Conservation (phyloP, 2,329 filamentous ascomycete genomes). For the Cladosporium sp. region DNA sequence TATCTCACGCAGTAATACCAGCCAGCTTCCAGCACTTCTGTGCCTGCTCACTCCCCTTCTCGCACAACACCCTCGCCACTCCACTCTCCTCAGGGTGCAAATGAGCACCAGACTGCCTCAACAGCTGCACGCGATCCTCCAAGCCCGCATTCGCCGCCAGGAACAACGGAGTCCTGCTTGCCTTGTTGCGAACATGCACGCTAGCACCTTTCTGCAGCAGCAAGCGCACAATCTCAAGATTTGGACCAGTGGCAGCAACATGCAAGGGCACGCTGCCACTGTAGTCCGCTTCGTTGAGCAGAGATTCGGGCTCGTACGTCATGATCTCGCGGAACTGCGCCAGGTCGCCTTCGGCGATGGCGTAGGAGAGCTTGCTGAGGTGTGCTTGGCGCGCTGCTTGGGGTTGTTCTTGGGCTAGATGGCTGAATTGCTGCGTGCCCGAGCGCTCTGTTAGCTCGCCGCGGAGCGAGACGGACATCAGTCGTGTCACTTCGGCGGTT, state of each 20-base stretch:
- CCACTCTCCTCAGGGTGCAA: slow-evolving; percentile 54
- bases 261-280: slow-evolving; percentile 69
- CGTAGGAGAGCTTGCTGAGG: slow-evolving; percentile 74
- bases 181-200: slow-evolving; percentile 57
- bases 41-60: background rate
- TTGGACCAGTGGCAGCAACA: slow-evolving; percentile 54
- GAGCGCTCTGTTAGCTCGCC: slow-evolving; percentile 74
- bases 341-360: slow-evolving; percentile 68
- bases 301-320: slow-evolving; percentile 59
- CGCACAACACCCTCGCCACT: slow-evolving; percentile 45
- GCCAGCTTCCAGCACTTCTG: slow-evolving; percentile 1
- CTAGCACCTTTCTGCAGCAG: slow-evolving; percentile 55
- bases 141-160: slow-evolving; percentile 55
- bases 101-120: slow-evolving; percentile 56
- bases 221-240: slow-evolving; percentile 52
- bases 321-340: slow-evolving; percentile 63
- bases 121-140: slow-evolving; percentile 49
- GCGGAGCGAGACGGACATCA: slow-evolving; percentile 71
- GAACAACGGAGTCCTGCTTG: slow-evolving; percentile 56
- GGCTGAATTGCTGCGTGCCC: slow-evolving; percentile 1
- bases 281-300: slow-evolving; percentile 74
- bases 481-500: slow-evolving; percentile 60
- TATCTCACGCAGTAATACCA: background rate
- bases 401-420: background rate
- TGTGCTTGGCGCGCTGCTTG: slow-evolving; percentile 7